Conservation (phyloP, 176 grass and related monocot species). For the Avena insularis region DNA sequence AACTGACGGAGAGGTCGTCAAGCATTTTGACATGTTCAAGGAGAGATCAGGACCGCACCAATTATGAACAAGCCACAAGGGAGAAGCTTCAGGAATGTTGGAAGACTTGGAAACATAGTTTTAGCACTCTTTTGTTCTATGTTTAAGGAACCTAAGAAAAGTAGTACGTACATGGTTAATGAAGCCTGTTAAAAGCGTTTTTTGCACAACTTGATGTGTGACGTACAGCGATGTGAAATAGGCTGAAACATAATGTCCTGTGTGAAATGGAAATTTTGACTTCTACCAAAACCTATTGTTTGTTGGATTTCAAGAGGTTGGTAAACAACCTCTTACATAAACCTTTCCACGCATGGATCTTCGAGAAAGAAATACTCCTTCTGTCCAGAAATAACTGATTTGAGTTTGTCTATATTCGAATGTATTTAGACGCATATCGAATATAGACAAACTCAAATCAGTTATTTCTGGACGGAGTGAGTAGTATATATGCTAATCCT, state of each 20-base stretch:
- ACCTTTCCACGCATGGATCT: no score
- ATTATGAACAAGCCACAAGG: conserved; percentile 16
- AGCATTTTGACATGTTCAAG: conserved; percentile 42
- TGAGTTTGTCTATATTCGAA: no score
- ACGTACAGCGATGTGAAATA: not conserved
- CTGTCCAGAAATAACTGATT: no score
- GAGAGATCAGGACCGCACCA: conserved; percentile 24
- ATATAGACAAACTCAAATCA: no score
- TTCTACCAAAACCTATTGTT: not conserved
- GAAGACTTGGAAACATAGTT: not conserved
- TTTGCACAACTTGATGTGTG: not conserved
- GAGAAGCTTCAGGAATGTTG: conserved; percentile 1
- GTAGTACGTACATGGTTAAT: not conserved
- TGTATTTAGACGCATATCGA: no score
- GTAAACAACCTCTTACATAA: no score
- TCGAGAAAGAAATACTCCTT: no score
- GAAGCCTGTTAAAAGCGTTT: not conserved
- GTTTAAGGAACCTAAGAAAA: not conserved
- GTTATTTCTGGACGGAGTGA: no score
- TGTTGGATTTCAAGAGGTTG: no score
- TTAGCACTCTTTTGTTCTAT: not conserved
- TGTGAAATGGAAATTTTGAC: not conserved
- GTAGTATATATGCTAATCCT: no score
- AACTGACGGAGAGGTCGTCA: conserved; percentile 32
- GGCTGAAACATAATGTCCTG: not conserved